These are phyloP conservation scores for Exutisphaerella laricina DNA, from an alignment of 2,329 filamentous ascomycete genomes.

Conservation along the genomic window DNA sequence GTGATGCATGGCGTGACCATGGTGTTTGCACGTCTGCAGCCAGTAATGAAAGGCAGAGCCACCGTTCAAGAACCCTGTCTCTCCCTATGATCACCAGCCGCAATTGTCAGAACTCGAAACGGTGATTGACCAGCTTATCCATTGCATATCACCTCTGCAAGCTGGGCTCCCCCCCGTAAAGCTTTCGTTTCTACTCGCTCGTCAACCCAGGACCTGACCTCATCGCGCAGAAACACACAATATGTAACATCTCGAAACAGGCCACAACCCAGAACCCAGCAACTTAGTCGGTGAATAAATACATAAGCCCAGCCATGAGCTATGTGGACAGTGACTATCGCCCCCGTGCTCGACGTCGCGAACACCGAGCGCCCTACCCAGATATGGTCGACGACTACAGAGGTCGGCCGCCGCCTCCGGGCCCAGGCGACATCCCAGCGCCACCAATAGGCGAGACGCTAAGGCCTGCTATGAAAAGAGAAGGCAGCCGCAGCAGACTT, in stretches of 20 bases:
- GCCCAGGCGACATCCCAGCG: slow-evolving; percentile 20
- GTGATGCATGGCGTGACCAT: too few relatives aligned
- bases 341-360: slow-evolving; percentile 5
- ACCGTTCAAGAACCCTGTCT: too few relatives aligned
- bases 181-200: too few relatives aligned
- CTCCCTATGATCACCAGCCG: too few relatives aligned
- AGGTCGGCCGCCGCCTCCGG: slow-evolving; percentile 8
- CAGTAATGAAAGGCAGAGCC: too few relatives aligned
- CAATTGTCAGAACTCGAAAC: too few relatives aligned
- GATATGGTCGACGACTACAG: slow-evolving; percentile 1
- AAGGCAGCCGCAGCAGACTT: slow-evolving; percentile 30
- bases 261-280: neutral
- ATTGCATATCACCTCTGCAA: too few relatives aligned
- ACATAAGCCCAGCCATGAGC: slow-evolving; percentile 3
- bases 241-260: slow-evolving; percentile 4
- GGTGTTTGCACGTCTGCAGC: too few relatives aligned
- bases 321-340: slow-evolving; percentile 3
- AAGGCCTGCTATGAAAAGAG: slow-evolving; percentile 29
- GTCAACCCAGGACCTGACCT: too few relatives aligned
- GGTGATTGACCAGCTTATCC: too few relatives aligned
- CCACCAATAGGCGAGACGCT: slow-evolving; percentile 31
- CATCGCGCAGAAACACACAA: neutral
- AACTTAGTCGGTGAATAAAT: neutral
- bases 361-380: slow-evolving; percentile 5
- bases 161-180: too few relatives aligned